A percentile compares a stretch with the other conserved stretches of the same genome.
phyloP scores from a whole-genome alignment of 306 rosid genomes.

The Malus sieversii region DNA sequence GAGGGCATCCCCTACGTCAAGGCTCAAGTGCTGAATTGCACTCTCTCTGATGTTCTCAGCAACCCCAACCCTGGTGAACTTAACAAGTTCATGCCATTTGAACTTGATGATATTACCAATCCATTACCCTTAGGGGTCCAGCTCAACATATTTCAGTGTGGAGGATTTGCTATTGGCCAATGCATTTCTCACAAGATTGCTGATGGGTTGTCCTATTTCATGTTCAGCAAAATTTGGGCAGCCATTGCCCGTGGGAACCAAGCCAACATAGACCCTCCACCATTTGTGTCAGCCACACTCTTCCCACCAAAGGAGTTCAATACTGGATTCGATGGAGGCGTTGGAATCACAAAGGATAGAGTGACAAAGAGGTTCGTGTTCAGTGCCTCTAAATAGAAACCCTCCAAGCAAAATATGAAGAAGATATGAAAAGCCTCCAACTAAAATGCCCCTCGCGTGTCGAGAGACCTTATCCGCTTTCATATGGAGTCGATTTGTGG shows the following conservation, averaged over 20 bases:
- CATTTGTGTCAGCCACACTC: conserved; percentile 26
- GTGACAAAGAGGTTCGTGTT: conserved; percentile 40
- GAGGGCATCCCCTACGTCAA: conserved; percentile 12
- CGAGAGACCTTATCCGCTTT: conserved; percentile 50
- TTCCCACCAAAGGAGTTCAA: conserved; percentile 38
- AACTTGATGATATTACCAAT: conserved; percentile 10
- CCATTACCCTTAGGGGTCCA: conserved; percentile 10
- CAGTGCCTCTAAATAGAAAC: conserved; percentile 21
- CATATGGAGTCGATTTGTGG: conserved; percentile 40
- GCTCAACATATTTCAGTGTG: conserved; percentile 19
- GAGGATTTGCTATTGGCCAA: conserved; percentile 17
- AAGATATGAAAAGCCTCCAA: not conserved
- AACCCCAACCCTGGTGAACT: conserved; percentile 12
- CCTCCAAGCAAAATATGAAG: conserved; percentile 20
- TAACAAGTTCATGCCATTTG: conserved; percentile 19
- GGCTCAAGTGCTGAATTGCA: conserved; percentile 1
- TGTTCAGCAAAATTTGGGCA: conserved; percentile 31
- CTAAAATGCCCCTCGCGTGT: conserved; percentile 31
- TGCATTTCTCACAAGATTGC: conserved; percentile 24
- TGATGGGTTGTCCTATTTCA: conserved; percentile 20
- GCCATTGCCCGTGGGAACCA: conserved; percentile 13
- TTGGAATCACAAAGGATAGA: conserved; percentile 22
- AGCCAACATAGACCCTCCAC: conserved; percentile 8
- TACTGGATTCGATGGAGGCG: conserved; percentile 8
- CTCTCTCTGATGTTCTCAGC: conserved; percentile 1